phyloP scores from a whole-genome alignment of 179 eudicot species.

The Silene vulgaris region DNA sequence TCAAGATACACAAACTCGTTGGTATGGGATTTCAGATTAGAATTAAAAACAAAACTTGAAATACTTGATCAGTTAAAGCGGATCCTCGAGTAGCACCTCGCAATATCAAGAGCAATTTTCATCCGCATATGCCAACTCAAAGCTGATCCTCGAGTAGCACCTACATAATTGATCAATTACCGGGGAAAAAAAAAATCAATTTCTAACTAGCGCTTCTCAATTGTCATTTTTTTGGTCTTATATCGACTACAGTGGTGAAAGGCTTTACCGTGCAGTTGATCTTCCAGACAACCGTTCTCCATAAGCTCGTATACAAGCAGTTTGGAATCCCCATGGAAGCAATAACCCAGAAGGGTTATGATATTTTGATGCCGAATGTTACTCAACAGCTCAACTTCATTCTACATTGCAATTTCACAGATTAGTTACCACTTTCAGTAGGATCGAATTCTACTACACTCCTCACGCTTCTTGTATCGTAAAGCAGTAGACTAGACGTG shows the following conservation, averaged over 20 bases:
- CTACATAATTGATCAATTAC: constrained; percentile 32
- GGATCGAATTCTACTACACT: too few relatives aligned
- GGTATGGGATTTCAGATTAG: neutral
- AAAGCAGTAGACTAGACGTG: too few relatives aligned
- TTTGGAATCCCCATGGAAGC: constrained; percentile 60
- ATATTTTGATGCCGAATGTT: constrained; percentile 78
- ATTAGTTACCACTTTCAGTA: too few relatives aligned
- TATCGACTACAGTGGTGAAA: neutral
- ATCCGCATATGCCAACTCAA: constrained; percentile 56
- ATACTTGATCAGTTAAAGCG: neutral
- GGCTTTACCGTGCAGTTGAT: constrained; percentile 72
- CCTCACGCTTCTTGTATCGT: too few relatives aligned
- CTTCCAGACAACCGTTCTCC: constrained; percentile 80
- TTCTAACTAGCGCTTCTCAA: neutral
- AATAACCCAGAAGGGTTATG: constrained; percentile 65
- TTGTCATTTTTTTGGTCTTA: constrained; percentile 3
- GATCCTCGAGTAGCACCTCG: constrained; percentile 29
- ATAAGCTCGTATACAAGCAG: constrained; percentile 78
- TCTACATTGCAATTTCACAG: constrained; percentile 43
- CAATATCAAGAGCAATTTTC: constrained; percentile 64
- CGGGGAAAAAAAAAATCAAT: neutral
- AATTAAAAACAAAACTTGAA: neutral
- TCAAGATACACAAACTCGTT: constrained; percentile 22
- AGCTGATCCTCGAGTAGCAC: constrained; percentile 64
- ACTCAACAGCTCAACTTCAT: constrained; percentile 68